Percentiles rank a stretch among this genome's conserved stretches.
phyloP scores from a whole-genome alignment of 179 eudicot species.

The Beta corolliflora region DNA sequence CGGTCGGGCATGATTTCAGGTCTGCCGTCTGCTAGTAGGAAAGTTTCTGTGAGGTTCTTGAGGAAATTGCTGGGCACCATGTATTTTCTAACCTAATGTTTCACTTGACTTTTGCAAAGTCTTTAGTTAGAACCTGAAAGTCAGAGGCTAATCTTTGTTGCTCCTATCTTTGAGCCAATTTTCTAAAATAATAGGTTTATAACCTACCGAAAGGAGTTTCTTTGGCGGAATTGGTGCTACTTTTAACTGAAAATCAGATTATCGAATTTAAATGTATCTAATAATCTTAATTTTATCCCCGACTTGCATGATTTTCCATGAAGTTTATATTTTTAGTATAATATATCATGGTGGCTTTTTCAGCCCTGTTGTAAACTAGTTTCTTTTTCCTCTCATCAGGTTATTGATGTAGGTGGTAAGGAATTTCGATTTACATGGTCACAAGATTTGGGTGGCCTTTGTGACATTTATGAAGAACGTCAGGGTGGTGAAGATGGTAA shows the following conservation, averaged over 20 bases:
- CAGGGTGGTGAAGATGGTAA: constrained; percentile 81
- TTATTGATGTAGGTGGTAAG: constrained; percentile 91
- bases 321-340: neutral
- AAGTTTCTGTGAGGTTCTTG: neutral
- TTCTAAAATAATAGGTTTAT: neutral
- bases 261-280: neutral
- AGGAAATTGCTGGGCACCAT: neutral
- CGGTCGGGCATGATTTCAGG: neutral
- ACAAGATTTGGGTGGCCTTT: constrained; percentile 64
- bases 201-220: neutral
- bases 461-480: constrained; percentile 93
- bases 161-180: neutral
- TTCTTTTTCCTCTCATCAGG: constrained; percentile 50
- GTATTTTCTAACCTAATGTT: neutral
- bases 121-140: neutral
- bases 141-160: neutral
- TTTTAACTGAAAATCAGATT: neutral
- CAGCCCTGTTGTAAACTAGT: neutral
- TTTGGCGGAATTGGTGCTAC: neutral
- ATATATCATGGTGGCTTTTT: neutral
- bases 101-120: neutral
- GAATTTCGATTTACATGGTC: constrained; percentile 90
- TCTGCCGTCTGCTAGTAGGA: neutral
- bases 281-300: neutral
- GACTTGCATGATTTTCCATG: neutral